A percentile compares a stretch with the other conserved stretches of the same genome.
Evolutionary conservation across 2,329 filamentous ascomycete genomes (phyloP).

Genomic region (Aspergillus jensenii): DNA sequence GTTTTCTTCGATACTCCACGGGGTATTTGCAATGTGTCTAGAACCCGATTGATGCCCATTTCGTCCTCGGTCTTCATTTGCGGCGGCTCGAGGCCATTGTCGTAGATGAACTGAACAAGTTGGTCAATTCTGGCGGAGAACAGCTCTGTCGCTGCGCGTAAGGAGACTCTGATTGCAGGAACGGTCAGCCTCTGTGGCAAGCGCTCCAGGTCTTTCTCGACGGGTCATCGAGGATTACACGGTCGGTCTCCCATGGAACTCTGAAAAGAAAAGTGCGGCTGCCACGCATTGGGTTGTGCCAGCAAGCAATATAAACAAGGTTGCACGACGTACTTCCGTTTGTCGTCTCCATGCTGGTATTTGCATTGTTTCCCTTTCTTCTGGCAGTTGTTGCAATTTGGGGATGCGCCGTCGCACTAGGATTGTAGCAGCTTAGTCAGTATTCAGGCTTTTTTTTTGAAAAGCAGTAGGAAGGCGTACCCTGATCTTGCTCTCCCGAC

Average conservation of each 20-base stretch:
- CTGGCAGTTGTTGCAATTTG: conserved; percentile 40
- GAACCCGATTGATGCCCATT: conserved; percentile 36
- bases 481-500: conserved; percentile 47
- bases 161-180: conserved; percentile 11
- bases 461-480: conserved; percentile 21
- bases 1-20: not conserved
- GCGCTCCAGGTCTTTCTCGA: not conserved
- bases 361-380: conserved; percentile 40
- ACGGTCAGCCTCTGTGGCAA: not conserved
- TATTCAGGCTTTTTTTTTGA: not conserved
- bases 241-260: not conserved
- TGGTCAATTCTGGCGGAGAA: conserved; percentile 41
- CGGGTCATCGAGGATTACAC: not conserved
- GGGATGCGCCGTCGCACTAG: conserved; percentile 40
- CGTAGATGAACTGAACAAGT: conserved; percentile 42
- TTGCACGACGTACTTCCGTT: conserved; percentile 34
- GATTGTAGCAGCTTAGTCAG: not conserved
- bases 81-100: conserved; percentile 41
- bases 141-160: conserved; percentile 22
- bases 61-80: conserved; percentile 41
- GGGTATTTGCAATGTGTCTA: conserved; percentile 32
- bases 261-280: not conserved
- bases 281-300: not conserved
- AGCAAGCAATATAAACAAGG: not conserved
- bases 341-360: conserved; percentile 40